phyloP scores from a whole-genome alignment of 2,329 filamentous ascomycete species.

The Rachicladosporium sp. region DNA sequence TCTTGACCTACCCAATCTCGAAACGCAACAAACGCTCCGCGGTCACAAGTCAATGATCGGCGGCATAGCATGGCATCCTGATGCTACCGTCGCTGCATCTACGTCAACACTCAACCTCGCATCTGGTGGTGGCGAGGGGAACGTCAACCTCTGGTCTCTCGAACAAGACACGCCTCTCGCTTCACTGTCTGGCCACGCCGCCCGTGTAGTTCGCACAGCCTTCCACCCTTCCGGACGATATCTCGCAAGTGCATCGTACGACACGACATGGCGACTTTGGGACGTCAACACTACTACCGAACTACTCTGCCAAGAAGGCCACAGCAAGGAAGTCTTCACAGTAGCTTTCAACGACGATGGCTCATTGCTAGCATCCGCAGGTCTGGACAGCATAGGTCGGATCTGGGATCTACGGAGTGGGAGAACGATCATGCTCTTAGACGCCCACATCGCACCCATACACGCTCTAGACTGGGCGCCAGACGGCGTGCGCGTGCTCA shows the following conservation, averaged over 20 bases:
- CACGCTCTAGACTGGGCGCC: conserved; percentile 85
- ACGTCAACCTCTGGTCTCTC: conserved; percentile 82
- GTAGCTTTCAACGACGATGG: conserved; percentile 86
- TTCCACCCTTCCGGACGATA: conserved; percentile 89
- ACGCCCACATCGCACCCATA: conserved; percentile 86
- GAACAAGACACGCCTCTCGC: conserved; percentile 73
- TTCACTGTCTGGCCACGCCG: conserved; percentile 70
- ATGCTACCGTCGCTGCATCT: conserved; percentile 59
- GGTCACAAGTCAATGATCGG: conserved; percentile 85
- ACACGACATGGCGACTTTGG: conserved; percentile 92
- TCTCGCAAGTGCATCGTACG: conserved; percentile 84
- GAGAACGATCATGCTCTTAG: conserved; percentile 87
- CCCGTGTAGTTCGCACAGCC: conserved; percentile 80
- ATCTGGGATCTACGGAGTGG: conserved; percentile 93
- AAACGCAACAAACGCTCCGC: conserved; percentile 61
- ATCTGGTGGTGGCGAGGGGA: conserved; percentile 78
- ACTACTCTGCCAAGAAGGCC: conserved; percentile 38
- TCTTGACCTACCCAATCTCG: conserved; percentile 69
- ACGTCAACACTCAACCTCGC: conserved; percentile 58
- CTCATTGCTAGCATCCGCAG: conserved; percentile 80
- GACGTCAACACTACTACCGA: conserved; percentile 6
- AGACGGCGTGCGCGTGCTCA: conserved; percentile 86
- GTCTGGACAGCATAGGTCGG: conserved; percentile 83
- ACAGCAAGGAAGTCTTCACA: conserved; percentile 84
- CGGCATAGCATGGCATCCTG: conserved; percentile 81